Percentiles rank a stretch among this genome's conserved stretches.
These are phyloP conservation scores for Kalanchoe fedtschenkoi DNA, from an alignment of 164 flowering plant species.

Conservation along the genomic window DNA sequence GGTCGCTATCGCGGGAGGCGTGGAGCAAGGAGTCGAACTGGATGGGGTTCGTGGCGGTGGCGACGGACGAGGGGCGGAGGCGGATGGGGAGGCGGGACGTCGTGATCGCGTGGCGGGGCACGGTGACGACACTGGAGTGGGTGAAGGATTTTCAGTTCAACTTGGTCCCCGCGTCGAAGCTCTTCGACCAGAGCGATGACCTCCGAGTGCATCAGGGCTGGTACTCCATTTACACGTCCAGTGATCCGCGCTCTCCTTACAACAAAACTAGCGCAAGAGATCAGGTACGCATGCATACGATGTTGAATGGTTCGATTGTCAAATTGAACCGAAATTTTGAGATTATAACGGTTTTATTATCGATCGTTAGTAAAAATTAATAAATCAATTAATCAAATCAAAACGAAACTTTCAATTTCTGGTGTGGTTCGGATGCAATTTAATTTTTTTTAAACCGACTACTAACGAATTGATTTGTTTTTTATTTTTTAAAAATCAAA, in stretches of 20 bases:
- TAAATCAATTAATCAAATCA: too few relatives aligned
- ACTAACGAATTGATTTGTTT: too few relatives aligned
- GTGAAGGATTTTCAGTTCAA: conserved; percentile 25
- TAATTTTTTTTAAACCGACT: too few relatives aligned
- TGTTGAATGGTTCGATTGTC: too few relatives aligned
- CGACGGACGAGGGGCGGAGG: conserved; percentile 26
- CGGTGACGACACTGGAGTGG: conserved; percentile 30
- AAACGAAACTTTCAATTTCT: too few relatives aligned
- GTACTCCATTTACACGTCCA: conserved; percentile 45
- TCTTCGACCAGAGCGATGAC: conserved; percentile 9
- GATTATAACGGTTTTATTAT: too few relatives aligned
- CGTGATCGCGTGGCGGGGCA: conserved; percentile 44
- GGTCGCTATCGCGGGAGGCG: conserved; percentile 34
- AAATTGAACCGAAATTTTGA: too few relatives aligned
- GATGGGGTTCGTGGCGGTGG: conserved; percentile 52
- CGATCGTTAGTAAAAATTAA: too few relatives aligned
- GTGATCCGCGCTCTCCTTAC: conserved; percentile 28
- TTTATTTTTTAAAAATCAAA: too few relatives aligned
- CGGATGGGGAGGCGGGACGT: conserved; percentile 41
- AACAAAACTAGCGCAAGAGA: conserved; percentile 40
- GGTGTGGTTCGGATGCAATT: too few relatives aligned
- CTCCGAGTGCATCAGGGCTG: conserved; percentile 42
- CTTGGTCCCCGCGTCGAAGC: conserved; percentile 23
- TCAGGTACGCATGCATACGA: conserved; percentile 37
- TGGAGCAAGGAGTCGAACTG: conserved; percentile 57